Evolutionary conservation across 106 monocot species (phyloP).

Genomic region (Dioscorea zingiberensis): DNA sequence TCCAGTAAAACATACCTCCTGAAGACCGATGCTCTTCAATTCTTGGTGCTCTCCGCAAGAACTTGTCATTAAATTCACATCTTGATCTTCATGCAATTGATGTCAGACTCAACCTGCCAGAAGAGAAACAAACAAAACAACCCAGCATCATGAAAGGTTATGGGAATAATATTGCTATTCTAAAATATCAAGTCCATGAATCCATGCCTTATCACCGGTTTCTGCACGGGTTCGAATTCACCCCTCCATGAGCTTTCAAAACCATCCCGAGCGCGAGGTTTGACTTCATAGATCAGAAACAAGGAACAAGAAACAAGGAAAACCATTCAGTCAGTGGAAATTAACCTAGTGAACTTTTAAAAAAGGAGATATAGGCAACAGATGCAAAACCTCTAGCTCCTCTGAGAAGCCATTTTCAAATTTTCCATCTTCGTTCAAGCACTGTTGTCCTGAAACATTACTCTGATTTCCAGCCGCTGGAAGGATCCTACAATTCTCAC

Average conservation of each 20-base stretch:
- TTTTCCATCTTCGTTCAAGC: conserved; percentile 1
- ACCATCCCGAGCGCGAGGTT: conserved; percentile 9
- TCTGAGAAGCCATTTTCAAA: conserved; percentile 17
- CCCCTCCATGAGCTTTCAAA: conserved; percentile 15
- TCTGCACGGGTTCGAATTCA: conserved; percentile 13
- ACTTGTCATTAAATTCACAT: too few species aligned
- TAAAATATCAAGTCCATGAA: conserved; percentile 4
- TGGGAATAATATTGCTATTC: neutral
- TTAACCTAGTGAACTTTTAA: too few species aligned
- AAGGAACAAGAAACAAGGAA: conserved; percentile 1
- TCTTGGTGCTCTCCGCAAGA: too few species aligned
- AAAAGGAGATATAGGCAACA: neutral
- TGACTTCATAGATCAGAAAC: conserved; percentile 17
- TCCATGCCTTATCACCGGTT: conserved; percentile 27
- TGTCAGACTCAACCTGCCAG: conserved; percentile 19
- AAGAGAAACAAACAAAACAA: conserved; percentile 16
- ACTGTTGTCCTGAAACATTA: neutral
- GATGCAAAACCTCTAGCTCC: conserved; percentile 20
- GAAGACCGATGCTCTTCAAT: too few species aligned
- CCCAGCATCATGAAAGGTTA: conserved; percentile 4
- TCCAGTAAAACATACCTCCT: too few species aligned
- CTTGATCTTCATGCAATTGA: conserved; percentile 7
- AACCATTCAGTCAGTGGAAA: neutral
- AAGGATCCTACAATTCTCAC: neutral
- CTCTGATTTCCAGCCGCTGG: conserved; percentile 4